These are phyloP conservation scores for Ceratobasidium theobromae DNA, from an alignment of 1,284 basidiomycete species.

Conservation along the genomic window DNA sequence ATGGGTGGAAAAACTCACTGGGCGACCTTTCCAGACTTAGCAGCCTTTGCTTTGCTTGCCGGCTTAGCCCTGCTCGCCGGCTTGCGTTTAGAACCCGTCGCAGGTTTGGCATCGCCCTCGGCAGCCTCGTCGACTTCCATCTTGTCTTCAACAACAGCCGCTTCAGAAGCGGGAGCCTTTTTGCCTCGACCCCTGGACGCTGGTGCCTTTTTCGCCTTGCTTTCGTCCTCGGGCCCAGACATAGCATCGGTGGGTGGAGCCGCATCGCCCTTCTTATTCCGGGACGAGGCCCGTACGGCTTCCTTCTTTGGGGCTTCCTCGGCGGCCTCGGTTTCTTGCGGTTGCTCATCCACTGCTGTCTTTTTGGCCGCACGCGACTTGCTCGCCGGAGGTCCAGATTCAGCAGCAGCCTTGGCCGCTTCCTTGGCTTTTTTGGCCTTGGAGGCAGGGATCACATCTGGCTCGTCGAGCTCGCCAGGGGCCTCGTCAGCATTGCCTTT, in stretches of 20 bases:
- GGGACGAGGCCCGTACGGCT: not conserved
- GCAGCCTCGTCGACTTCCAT: constrained; percentile 27
- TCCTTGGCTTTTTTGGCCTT: constrained; percentile 15
- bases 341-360: not conserved
- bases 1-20: not conserved
- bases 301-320: not conserved
- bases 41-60: constrained; percentile 2
- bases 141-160: constrained; percentile 5
- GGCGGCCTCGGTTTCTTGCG: not conserved
- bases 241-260: not conserved
- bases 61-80: constrained; percentile 22
- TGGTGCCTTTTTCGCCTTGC: not conserved
- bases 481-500: not conserved
- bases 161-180: not conserved
- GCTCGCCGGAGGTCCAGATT: not conserved
- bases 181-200: constrained; percentile 7
- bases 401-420: constrained; percentile 11
- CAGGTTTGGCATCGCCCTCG: not conserved
- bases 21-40: constrained; percentile 1
- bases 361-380: not conserved
- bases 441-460: constrained; percentile 17
- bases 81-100: constrained; percentile 14
- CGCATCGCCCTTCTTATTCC: not conserved
- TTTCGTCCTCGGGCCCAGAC: not conserved
- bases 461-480: constrained; percentile 12